Conservation (phyloP, 768 basidiomycete species). For the Arthromyces matolae region DNA sequence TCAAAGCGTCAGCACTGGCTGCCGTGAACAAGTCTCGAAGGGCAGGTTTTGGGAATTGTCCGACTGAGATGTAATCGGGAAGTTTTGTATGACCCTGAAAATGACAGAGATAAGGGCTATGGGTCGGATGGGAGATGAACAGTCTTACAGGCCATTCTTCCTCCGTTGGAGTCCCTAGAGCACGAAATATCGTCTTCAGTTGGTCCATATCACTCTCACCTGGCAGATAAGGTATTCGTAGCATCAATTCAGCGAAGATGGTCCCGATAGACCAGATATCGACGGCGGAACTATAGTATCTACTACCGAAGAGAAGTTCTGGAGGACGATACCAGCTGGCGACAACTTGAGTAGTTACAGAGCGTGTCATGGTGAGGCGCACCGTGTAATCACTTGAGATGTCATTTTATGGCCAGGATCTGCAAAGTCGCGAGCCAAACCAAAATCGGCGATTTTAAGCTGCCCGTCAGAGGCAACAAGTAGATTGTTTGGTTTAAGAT, state of each 20-base stretch:
- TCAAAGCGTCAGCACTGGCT: slow-evolving; percentile 80
- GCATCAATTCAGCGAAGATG: slow-evolving; percentile 96
- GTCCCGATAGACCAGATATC: slow-evolving; percentile 98
- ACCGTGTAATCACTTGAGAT: slow-evolving; percentile 96
- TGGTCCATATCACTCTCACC: slow-evolving; percentile 98
- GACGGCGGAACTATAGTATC: slow-evolving; percentile 88
- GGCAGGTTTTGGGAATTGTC: slow-evolving; percentile 79
- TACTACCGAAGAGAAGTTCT: slow-evolving; percentile 86
- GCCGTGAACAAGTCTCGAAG: slow-evolving; percentile 89
- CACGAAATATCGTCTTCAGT: slow-evolving; percentile 89
- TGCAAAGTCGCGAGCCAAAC: slow-evolving; percentile 93
- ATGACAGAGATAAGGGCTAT: not conserved
- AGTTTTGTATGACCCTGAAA: slow-evolving; percentile 82
- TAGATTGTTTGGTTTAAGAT: slow-evolving; percentile 98
- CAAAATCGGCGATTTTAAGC: slow-evolving; percentile 98
- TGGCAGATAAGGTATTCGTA: slow-evolving; percentile 91
- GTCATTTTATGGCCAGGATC: slow-evolving; percentile 98
- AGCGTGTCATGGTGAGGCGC: slow-evolving; percentile 19
- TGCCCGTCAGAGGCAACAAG: slow-evolving; percentile 87
- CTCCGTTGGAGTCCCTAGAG: slow-evolving; percentile 93
- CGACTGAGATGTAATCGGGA: slow-evolving; percentile 85
- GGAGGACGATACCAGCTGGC: slow-evolving; percentile 96
- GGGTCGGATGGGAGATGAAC: not conserved
- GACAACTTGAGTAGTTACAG: slow-evolving; percentile 2
- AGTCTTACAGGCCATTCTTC: slow-evolving; percentile 89